These are phyloP conservation scores for Rhodomyrtus psidioides DNA, from an alignment of 441 rosid genomes.

Conservation along the genomic window DNA sequence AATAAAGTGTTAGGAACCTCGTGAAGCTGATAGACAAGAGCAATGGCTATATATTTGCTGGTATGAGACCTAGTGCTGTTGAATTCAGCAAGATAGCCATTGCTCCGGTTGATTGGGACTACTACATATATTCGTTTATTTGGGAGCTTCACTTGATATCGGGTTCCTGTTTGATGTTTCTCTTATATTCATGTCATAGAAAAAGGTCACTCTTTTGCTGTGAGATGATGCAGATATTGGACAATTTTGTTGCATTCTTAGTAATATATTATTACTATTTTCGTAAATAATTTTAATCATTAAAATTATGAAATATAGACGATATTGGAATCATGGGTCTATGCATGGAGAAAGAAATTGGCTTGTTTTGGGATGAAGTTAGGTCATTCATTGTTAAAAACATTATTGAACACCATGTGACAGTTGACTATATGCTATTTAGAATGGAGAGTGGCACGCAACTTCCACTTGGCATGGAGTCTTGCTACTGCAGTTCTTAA, in stretches of 20 bases:
- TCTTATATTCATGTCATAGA: background rate
- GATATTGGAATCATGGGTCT: background rate
- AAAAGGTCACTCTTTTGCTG: background rate
- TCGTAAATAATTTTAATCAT: too few relatives aligned
- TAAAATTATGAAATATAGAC: background rate
- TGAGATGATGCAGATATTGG: background rate
- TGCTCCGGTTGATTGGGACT: conserved; percentile 79
- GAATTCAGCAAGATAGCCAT: conserved; percentile 95
- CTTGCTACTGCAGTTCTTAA: background rate
- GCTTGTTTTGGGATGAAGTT: background rate
- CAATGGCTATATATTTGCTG: conserved; percentile 83
- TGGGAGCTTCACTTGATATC: background rate
- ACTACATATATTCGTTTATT: conserved; percentile 74
- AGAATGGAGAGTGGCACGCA: background rate
- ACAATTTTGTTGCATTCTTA: background rate
- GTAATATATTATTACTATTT: background rate
- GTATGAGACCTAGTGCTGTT: conserved; percentile 71
- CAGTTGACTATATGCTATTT: background rate
- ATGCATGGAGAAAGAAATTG: background rate
- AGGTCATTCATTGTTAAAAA: background rate
- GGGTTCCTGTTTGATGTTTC: background rate
- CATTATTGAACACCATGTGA: background rate
- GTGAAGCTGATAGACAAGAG: conserved; percentile 80
- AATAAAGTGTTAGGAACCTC: conserved; percentile 72
- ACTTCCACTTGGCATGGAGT: background rate